Evolutionary conservation across 2,329 filamentous ascomycete species (phyloP), one percentile per base, ranked within the genome.

Genomic region (Cladosporium oxysporum): DNA sequence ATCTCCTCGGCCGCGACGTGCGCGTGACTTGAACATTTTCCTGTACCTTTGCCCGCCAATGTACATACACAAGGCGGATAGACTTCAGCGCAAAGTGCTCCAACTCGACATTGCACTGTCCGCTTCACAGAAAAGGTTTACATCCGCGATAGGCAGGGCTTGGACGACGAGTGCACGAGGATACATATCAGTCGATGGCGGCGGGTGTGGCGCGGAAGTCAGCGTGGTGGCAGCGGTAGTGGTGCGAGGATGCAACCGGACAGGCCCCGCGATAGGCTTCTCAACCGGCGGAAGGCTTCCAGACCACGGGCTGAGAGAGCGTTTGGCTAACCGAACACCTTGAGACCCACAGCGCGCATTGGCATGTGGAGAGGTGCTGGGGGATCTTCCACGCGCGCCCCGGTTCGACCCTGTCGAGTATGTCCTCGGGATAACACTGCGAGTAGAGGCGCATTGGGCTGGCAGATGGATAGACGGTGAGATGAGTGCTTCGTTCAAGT

Each of bases 341-440:
- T 33, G 31, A 11, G 10, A 33, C 31, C 10, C 10, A 33, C 8
- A 8, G 10, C 10, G 6, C 7, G 52, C 52, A 55, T 29, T 33
- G 52, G 50, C 50, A 31, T 53, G 50, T 33, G 52, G 52, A 31
- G 52, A 55, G 52, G 41, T 33, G 52, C 52, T 55, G 52, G 52
- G 28, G 31, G 28, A n/a, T 29, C 28, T 12, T 33, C 52, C 8
- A 55, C 2, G 12, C 12, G n/a, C 10, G n/a, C 41, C 41, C 41
- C 41, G 41, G 41, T 23, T 12, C 41, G n/a, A 47, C 41, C 41
- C 41, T 47, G 41, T 47, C 41, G 16, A 18, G 37, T 18, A 18
- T 8, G 10, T 2, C 18, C 18, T 44, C 41, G 41, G 41, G 7
- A 7, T n/a, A 21, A n/a, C 8, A 1, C 28, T 53, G 28, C 50